These are phyloP conservation scores for Aspergillus nidulans DNA, from an alignment of 495 filamentous ascomycete genomes.

Conservation along the genomic window DNA sequence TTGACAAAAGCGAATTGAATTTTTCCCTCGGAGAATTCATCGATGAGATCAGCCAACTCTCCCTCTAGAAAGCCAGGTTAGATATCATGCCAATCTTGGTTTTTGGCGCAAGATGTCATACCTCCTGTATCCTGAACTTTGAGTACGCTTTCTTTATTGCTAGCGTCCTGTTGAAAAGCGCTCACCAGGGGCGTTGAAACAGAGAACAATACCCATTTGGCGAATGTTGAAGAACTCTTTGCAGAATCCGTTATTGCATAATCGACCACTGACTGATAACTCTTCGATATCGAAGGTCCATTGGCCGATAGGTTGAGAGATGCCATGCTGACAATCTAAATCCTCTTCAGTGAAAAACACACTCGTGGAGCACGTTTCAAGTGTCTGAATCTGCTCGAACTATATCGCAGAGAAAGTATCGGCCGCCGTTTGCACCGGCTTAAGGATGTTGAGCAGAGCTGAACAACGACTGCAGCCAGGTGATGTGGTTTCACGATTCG, in stretches of 20 bases:
- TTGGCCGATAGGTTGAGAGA: slow-evolving; percentile 88
- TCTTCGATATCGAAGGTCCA: slow-evolving; percentile 85
- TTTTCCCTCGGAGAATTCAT: slow-evolving; percentile 94
- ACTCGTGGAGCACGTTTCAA: neutral
- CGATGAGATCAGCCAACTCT: slow-evolving; percentile 88
- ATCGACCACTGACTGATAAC: slow-evolving; percentile 86
- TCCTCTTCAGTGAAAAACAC: neutral
- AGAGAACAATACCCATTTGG: slow-evolving; percentile 85
- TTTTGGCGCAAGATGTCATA: slow-evolving; percentile 33
- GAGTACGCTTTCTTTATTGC: slow-evolving; percentile 84
- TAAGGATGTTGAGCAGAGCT: neutral
- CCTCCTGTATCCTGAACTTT: slow-evolving; percentile 91
- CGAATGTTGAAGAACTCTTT: slow-evolving; percentile 63
- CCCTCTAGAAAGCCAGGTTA: slow-evolving; percentile 59
- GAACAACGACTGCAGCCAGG: neutral
- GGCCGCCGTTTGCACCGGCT: neutral
- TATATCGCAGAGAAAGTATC: neutral
- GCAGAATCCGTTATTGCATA: slow-evolving; percentile 57
- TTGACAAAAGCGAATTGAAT: slow-evolving; percentile 97
- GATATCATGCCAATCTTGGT: neutral
- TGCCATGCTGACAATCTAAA: slow-evolving; percentile 57
- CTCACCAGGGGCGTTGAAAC: slow-evolving; percentile 86
- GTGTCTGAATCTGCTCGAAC: neutral
- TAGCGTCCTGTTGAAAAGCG: slow-evolving; percentile 79
- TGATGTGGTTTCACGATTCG: neutral